Base-by-base conservation (phyloP, 495 filamentous ascomycete species). In the Aspergillus ellipticus region DNA sequence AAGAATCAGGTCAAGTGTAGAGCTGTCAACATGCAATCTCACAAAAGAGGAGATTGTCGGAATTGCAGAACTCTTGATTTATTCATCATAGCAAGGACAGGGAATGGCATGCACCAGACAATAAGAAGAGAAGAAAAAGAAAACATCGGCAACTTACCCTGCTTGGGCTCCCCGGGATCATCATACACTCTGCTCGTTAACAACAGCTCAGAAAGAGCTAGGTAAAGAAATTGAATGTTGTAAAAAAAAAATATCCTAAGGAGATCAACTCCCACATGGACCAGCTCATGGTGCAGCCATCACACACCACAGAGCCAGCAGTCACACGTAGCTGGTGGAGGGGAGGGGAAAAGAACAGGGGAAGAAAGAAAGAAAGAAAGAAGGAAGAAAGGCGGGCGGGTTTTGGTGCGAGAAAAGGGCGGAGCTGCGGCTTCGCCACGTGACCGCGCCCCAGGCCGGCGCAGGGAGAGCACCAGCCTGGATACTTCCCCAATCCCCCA, bases 1-100 rank as follows among this genome's bases (percentile, higher is more conserved):
- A 43, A 17, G 51, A 42, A 59, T 82, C 78, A 82, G 79, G 71
- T 82, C 77, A 80, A 81, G 77, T 81, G 79, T 81, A 82, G 75
- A 75, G 69, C 58, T 62, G 71, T 82, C 79, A 73, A 78, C 79
- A 73, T 59, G 43, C 72, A 74, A 71, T 72, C 75, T 75, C 76
- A 73, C 69, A 67, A 56, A 52, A 43, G 28, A 51, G 74, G 76
- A 75, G 76, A 74, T 66, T 77, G 72, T 82, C 77, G 49, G 77
- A 57, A 80, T 81, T 81, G 79, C 79, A 82, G 79, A 82, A 81
- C 72, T 81, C 78, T 75, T 77, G 60, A 58, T 56, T 66, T 56
- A 62, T 55, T 75, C 71, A 75, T 82, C 79, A 78, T 73, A 54
- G 63, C 51, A 33, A 33, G 28, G 10, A 31, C 28, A 31, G 10